phyloP scores from a whole-genome alignment of 2,329 filamentous ascomycete species.

The Hypoxylon sp. region DNA sequence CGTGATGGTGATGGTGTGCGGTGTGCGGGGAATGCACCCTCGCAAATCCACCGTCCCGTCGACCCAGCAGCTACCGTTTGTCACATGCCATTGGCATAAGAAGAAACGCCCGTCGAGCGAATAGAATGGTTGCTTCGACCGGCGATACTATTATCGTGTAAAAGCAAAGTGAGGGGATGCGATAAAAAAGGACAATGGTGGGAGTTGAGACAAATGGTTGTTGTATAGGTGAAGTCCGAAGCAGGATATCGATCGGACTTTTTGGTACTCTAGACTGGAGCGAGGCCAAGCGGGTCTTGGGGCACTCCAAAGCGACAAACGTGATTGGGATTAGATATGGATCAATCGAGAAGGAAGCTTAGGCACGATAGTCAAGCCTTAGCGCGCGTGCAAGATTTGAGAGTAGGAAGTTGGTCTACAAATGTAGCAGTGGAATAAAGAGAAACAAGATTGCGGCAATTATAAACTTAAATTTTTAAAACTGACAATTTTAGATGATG shows the following conservation, averaged over 20 bases:
- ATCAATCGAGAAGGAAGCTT: slow-evolving; percentile 24
- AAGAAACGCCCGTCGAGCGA: slow-evolving; percentile 28
- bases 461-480: slow-evolving; percentile 20
- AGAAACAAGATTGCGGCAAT: slow-evolving; percentile 33
- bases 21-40: slow-evolving; percentile 67
- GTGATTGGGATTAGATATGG: slow-evolving; percentile 32
- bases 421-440: too few species aligned
- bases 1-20: slow-evolving; percentile 53
- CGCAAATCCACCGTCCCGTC: slow-evolving; percentile 66
- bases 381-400: slow-evolving; percentile 17
- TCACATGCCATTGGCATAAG: slow-evolving; percentile 64
- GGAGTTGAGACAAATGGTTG: slow-evolving; percentile 17
- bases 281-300: slow-evolving; percentile 33
- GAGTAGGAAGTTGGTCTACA: too few species aligned
- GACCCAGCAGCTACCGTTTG: slow-evolving; percentile 61
- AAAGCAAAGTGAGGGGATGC: slow-evolving; percentile 14
- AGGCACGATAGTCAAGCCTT: slow-evolving; percentile 12
- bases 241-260: slow-evolving; percentile 34
- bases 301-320: slow-evolving; percentile 31
- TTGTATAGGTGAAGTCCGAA: slow-evolving; percentile 26
- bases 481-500: background rate
- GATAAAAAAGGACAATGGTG: slow-evolving; percentile 20
- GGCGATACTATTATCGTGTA: slow-evolving; percentile 5
- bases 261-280: slow-evolving; percentile 21
- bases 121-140: slow-evolving; percentile 18